Evolutionary conservation across 371 early-diverging fungal species (phyloP), one percentile per base, ranked within the genome.

Genomic region (Apophysomyces trapeziformis): DNA sequence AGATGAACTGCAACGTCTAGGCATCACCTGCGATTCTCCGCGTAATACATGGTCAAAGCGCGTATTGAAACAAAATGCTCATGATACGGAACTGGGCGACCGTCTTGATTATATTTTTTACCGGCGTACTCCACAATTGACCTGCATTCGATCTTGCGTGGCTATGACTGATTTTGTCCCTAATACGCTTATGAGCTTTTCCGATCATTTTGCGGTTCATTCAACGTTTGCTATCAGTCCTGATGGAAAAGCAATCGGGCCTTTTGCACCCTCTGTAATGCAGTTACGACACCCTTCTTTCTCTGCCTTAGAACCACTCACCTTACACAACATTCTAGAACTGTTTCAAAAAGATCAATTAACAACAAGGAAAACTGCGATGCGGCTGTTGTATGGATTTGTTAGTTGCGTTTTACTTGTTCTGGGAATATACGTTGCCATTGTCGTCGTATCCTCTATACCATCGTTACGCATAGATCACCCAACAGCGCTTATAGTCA

Each of bases 41-140:
- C 9, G 78, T 3, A 85, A 89, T 43, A 69, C 77, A 14, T 88
- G 87, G 86, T 71, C 84, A 1, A 75, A 74, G 38, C 77, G 71
- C 50, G 38, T 63, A 5, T 38, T 68, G 12, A 70, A 72, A 54
- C 71, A 76, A 58, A 57, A 72, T 13, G 58, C 77, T 5, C 39
- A 74, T 57, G 65, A 57, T 14, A 66, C 80, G 69, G 41, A 76
- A 56, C 32, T 73, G 7, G 89, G 89, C 2, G 83, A 86, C 36
- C 76, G 89, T 2, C 61, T 89, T 7, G 89, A 89, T 57, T 89
- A 86, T 39, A 80, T 89, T 9, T 84, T 86, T 66, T 88, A 83
- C 61, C 69, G 75, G 7, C 58, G 64, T 1, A 78, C 76, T 11
- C 69, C 79, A 4, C 67, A 78, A 46, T 58, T 89, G 16, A 38